Evolutionary conservation across 441 rosid species (phyloP), one percentile per base, ranked within the genome.

Genomic region (Pelargonium citronellum): DNA sequence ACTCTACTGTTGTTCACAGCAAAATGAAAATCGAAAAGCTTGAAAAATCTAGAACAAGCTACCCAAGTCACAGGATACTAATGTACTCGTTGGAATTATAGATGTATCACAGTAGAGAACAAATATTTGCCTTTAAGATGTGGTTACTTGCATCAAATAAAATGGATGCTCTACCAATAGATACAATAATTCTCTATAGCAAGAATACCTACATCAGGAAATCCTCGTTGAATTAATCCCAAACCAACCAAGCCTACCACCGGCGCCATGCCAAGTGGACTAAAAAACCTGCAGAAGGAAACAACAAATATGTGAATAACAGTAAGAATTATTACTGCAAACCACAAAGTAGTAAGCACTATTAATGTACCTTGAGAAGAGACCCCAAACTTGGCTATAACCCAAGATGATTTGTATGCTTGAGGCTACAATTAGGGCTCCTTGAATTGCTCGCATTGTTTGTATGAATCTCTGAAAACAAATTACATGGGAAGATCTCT

Each of bases 231-330:
- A 72, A 89, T 85, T 82, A 89, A 64, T 16, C 91, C 94, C 49
- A 89, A 82, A 72, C 94, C 94, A 71, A 89, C 88, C 72, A 89
- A 76, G 77, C 89, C 87, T 34, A 89, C 91, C 77, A 89, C 91
- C 0, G 94, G 94, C 51, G 89, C 89, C 84, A 85, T 85, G 65
- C 91, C 89, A 17, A 89, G 80, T 78, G 94, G 94, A 71, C 94
- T 89, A 66, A 89, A 89, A 71, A 89, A 84, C 69, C 88, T 87
- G 79, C 69, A 53, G 9, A 79, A 62, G 37, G 62, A 46, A 44
- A 65, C 71, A 69, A 58, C n/a, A 64, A 53, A 0, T 6, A 15
- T 13, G 58, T 53, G 19, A 58, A 22, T 30, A 67, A 66, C 1
- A 49, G 37, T 20, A 20, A 27, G 73, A 20, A 65, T 46, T n/a